phyloP scores from a whole-genome alignment of 306 rosid species.

The Datisca glomerata region DNA sequence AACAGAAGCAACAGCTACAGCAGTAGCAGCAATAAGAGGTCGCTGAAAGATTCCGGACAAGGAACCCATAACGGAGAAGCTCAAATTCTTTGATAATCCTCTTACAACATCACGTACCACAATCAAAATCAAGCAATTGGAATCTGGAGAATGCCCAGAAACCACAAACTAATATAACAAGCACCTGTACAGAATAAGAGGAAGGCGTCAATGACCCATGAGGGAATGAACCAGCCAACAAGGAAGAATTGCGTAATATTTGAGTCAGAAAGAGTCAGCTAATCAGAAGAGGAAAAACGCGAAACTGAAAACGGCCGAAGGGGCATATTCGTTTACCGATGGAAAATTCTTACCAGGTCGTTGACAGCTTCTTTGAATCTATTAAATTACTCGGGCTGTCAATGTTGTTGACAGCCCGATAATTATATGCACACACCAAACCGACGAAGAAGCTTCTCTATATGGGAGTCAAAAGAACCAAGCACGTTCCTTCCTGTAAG shows the following conservation, averaged over 20 bases:
- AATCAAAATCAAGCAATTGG: background rate
- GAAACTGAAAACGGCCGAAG: background rate
- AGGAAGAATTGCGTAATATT: no score
- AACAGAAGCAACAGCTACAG: slow-evolving; percentile 67
- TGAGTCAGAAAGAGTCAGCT: background rate
- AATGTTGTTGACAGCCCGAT: slow-evolving; percentile 10
- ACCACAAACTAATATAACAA: background rate
- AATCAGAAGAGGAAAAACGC: background rate
- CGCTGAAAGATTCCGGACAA: slow-evolving; percentile 73
- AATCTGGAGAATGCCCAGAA: background rate
- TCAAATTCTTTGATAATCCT: slow-evolving; percentile 8
- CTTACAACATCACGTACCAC: background rate
- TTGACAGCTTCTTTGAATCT: background rate
- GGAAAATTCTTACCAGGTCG: slow-evolving; percentile 1
- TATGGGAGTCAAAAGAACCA: background rate
- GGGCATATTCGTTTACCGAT: background rate
- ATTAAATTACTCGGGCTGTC: slow-evolving; percentile 9
- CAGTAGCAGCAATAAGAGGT: slow-evolving; percentile 78
- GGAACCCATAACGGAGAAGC: slow-evolving; percentile 44
- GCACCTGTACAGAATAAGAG: background rate
- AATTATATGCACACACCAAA: background rate
- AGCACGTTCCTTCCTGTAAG: no score
- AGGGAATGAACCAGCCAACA: background rate
- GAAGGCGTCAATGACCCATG: no score
- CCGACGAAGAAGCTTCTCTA: background rate